These are phyloP conservation scores for Incumbomyces delicatus DNA, from an alignment of 2,329 filamentous ascomycete genomes.

Conservation along the genomic window DNA sequence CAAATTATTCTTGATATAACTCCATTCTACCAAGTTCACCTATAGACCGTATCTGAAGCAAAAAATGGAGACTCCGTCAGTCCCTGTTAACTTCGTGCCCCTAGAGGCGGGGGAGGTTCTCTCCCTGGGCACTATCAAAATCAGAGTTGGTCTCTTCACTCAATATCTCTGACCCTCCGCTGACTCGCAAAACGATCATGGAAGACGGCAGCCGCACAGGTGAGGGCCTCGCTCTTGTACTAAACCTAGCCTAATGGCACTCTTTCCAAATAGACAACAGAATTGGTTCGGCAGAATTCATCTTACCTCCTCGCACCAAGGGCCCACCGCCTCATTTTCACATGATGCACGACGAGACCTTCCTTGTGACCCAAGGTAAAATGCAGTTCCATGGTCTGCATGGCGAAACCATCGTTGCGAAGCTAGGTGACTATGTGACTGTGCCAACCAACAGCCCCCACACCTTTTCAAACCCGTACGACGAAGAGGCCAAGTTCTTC, in stretches of 20 bases:
- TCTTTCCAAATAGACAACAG: conserved; percentile 7
- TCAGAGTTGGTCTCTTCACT: conserved; percentile 13
- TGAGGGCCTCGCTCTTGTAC: conserved; percentile 14
- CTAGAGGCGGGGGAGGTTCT: conserved; percentile 40
- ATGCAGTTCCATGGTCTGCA: conserved; percentile 19
- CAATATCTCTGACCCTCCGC: no score
- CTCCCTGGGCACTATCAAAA: conserved; percentile 40
- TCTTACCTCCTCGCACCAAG: conserved; percentile 17
- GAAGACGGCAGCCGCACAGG: conserved; percentile 43
- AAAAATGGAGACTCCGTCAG: conserved; percentile 3
- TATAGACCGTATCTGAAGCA: not conserved
- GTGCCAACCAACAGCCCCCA: conserved; percentile 47
- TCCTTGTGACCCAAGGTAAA: conserved; percentile 38
- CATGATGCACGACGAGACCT: conserved; percentile 47
- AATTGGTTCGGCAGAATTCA: conserved; percentile 18
- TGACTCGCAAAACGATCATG: conserved; percentile 26
- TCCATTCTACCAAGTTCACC: no score
- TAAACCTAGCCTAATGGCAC: not conserved
- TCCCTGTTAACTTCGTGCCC: conserved; percentile 40
- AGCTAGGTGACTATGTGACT: conserved; percentile 45
- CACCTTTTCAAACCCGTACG: conserved; percentile 47
- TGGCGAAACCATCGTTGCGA: conserved; percentile 26
- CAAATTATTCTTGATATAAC: no score
- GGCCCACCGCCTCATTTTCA: conserved; percentile 20
- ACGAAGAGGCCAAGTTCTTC: conserved; percentile 46